phyloP scores from a whole-genome alignment of 2,329 filamentous ascomycete species.

The Bisporella sp. region DNA sequence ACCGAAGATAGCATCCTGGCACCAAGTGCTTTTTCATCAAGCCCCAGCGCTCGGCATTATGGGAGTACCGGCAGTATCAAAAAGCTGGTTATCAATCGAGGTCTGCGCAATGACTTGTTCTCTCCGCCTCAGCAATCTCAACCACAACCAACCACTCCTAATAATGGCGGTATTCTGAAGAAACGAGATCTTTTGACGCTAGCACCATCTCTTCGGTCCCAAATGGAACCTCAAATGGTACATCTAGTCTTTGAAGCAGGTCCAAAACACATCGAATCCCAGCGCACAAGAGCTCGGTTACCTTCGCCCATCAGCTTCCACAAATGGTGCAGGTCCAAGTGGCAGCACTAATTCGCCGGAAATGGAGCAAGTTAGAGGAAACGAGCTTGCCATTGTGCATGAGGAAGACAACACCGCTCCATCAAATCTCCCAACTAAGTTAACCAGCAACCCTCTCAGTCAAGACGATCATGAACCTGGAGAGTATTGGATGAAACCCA shows the following conservation, averaged over 20 bases:
- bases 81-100: conserved; percentile 86
- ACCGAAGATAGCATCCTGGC: conserved; percentile 80
- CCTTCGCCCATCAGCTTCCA: conserved; percentile 40
- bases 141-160: conserved; percentile 34
- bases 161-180: conserved; percentile 44
- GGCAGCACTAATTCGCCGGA: conserved; percentile 46
- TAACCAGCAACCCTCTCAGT: background rate
- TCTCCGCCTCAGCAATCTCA: conserved; percentile 41
- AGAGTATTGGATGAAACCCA: conserved; percentile 81
- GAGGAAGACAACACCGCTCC: conserved; percentile 51
- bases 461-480: conserved; percentile 42
- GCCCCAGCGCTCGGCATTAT: conserved; percentile 54
- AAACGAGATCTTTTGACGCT: conserved; percentile 88
- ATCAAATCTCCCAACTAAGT: background rate
- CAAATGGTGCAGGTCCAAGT: conserved; percentile 39
- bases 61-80: conserved; percentile 70
- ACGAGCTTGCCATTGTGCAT: conserved; percentile 71
- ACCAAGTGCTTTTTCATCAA: conserved; percentile 76
- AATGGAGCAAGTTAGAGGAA: conserved; percentile 60
- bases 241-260: conserved; percentile 27
- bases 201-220: conserved; percentile 17
- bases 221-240: conserved; percentile 34
- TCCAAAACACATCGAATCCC: conserved; percentile 39
- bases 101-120: conserved; percentile 68
- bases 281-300: conserved; percentile 53